These are phyloP conservation scores for Cercospora beticola DNA, from an alignment of 2,329 filamentous ascomycete genomes.

Conservation along the genomic window DNA sequence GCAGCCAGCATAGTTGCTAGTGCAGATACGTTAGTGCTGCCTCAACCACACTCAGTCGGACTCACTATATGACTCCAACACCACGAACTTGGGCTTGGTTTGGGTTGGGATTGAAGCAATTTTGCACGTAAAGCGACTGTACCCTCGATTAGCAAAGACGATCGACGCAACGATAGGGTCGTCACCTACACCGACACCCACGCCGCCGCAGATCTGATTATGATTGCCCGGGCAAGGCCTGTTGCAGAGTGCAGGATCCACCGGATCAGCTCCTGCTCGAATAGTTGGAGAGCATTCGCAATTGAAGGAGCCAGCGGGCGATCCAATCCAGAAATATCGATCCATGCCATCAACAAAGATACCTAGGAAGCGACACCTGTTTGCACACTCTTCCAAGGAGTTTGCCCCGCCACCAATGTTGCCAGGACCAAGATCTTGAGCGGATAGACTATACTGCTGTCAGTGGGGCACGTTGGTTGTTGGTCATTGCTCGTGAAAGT, in stretches of 20 bases:
- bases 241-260: not conserved
- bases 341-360: too few species aligned
- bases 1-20: not conserved
- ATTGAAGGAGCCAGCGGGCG: not conserved
- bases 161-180: not conserved
- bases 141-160: not conserved
- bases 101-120: not conserved
- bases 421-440: not conserved
- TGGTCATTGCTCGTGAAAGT: too few species aligned
- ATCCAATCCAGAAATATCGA: not conserved
- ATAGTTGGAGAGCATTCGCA: not conserved
- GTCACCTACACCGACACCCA: not conserved
- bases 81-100: too few species aligned
- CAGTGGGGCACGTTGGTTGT: too few species aligned
- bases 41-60: too few species aligned
- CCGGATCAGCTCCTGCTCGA: not conserved
- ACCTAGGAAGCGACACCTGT: not conserved
- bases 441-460: too few species aligned
- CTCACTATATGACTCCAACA: too few species aligned
- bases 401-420: not conserved
- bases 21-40: not conserved
- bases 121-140: not conserved
- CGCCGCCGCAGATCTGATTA: not conserved
- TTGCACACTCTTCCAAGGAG: not conserved
- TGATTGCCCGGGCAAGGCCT: not conserved